These are phyloP conservation scores for Zizania palustris DNA, from an alignment of 202 grass and related monocot genomes.

Conservation along the genomic window DNA sequence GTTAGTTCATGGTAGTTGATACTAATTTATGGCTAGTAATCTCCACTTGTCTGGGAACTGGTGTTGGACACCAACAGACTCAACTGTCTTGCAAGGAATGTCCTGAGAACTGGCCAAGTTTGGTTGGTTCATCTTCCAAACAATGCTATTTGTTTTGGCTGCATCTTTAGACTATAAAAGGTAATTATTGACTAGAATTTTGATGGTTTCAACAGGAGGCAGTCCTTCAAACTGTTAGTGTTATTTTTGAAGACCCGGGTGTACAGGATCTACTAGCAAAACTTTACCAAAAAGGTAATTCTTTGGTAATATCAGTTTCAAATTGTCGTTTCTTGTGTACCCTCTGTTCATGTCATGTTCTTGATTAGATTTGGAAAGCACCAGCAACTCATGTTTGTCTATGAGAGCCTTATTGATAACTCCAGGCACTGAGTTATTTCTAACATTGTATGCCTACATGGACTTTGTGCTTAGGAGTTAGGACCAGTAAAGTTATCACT, in stretches of 20 bases:
- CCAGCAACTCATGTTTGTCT: background rate
- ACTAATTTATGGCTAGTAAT: slow-evolving; percentile 23
- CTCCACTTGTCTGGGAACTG: slow-evolving; percentile 17
- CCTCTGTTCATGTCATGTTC: slow-evolving; percentile 25
- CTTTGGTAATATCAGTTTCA: slow-evolving; percentile 19
- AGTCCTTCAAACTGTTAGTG: slow-evolving; percentile 75
- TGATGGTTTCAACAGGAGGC: slow-evolving; percentile 72
- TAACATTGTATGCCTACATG: slow-evolving; percentile 21
- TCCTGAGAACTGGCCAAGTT: background rate
- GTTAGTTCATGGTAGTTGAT: background rate
- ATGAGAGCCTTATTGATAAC: slow-evolving; percentile 6
- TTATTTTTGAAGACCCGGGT: slow-evolving; percentile 99
- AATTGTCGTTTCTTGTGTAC: slow-evolving; percentile 1
- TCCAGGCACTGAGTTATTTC: slow-evolving; percentile 19
- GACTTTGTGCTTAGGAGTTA: background rate
- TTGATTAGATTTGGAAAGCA: slow-evolving; percentile 35
- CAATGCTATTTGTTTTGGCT: slow-evolving; percentile 18
- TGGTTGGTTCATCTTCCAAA: slow-evolving; percentile 27
- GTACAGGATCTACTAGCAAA: slow-evolving; percentile 90
- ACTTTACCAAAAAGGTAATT: slow-evolving; percentile 93
- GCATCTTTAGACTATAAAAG: slow-evolving; percentile 18
- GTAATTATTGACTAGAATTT: slow-evolving; percentile 9
- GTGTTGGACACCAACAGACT: slow-evolving; percentile 1
- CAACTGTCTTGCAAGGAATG: background rate
- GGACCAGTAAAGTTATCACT: background rate